phyloP scores from a whole-genome alignment of 805 yeast species.

The Kodamaea kakaduensis region DNA sequence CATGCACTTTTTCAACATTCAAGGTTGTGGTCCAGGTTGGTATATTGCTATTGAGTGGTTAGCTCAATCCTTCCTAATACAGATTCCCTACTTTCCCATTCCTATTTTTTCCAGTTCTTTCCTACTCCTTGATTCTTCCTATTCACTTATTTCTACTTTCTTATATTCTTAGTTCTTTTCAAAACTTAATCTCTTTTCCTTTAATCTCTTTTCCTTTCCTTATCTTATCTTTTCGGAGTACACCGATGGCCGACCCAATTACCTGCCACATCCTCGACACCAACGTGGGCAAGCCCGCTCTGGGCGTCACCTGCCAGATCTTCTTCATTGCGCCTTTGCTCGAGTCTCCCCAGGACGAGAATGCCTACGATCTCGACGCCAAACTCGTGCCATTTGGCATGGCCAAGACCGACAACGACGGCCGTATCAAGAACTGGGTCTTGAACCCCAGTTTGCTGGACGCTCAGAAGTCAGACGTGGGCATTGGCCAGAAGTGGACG shows the following conservation, averaged over 20 bases:
- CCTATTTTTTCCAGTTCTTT: too few relatives aligned
- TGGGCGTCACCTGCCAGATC: slow-evolving; percentile 64
- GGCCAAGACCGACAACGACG: slow-evolving; percentile 73
- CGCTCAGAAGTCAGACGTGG: slow-evolving; percentile 19
- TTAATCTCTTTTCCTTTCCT: neutral
- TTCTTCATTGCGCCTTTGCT: slow-evolving; percentile 33
- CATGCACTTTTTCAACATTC: too few relatives aligned
- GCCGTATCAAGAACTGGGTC: slow-evolving; percentile 71
- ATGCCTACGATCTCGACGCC: slow-evolving; percentile 22
- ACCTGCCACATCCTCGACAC: slow-evolving; percentile 92
- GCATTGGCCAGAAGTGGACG: slow-evolving; percentile 42
- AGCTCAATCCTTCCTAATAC: too few relatives aligned
- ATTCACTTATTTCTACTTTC: neutral
- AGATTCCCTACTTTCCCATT: too few relatives aligned
- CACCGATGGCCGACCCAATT: slow-evolving; percentile 44
- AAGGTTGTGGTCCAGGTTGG: too few relatives aligned
- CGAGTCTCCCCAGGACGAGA: slow-evolving; percentile 20
- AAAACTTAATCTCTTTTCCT: neutral
- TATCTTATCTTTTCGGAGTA: slow-evolving; percentile 2
- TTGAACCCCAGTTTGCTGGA: slow-evolving; percentile 33
- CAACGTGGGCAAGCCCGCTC: slow-evolving; percentile 77
- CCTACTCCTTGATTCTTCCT: neutral
- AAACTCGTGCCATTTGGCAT: slow-evolving; percentile 51
- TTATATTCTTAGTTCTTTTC: too few relatives aligned
- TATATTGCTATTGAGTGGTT: too few relatives aligned